Evolutionary conservation across 1,139 yeast genomes (phyloP), one percentile per base, ranked within the genome.

Genomic region (Lodderomyces margitis): DNA sequence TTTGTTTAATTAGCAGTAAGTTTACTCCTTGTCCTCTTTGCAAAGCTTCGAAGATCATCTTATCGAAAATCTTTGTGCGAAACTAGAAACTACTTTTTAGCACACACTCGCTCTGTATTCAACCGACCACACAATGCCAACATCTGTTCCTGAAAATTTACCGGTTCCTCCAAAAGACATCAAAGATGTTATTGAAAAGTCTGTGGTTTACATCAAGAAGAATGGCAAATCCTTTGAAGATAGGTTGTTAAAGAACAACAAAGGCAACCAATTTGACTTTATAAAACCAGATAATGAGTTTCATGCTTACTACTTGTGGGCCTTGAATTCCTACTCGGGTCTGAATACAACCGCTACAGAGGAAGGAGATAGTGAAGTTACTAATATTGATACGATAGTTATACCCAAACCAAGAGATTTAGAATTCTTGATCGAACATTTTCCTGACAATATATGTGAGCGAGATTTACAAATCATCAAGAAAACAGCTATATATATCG

Each of bases 401-500:
- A 38, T 48, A 9, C 36, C 42, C 4, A 44, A 38, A 24, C 51
- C 50, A 5, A 58, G 59, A 21, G 61, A 62, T 5, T 68, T 80
- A 38, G 61, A 67, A 15, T 84, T 83, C 54, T 58, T 75, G 9
- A 59, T 70, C 0, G 66, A 67, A 1, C n/a, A 30, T 19, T 57
- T 78, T 31, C 83, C 85, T 0, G n/a, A n/a, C n/a, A 70, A 80
- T 3, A 68, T 89, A 3, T 76, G 92, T 0, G 58, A 76, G 0
- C 67, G 72, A 34, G 96, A 89, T 58, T 62, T 83, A 32, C 85
- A 83, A 34, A 68, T 86, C 12, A 74, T 92, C 34, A 85, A 86
- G 54, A 56, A 80, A 3, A 79, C 92, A 0, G 97, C 98, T 0
- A 69, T 80, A 42, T 81, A 78, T 53, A 79, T 78, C 2, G 87